These are phyloP conservation scores for Nyctanthes arbortristis DNA, from an alignment of 257 asterid genomes.

Conservation along the genomic window DNA sequence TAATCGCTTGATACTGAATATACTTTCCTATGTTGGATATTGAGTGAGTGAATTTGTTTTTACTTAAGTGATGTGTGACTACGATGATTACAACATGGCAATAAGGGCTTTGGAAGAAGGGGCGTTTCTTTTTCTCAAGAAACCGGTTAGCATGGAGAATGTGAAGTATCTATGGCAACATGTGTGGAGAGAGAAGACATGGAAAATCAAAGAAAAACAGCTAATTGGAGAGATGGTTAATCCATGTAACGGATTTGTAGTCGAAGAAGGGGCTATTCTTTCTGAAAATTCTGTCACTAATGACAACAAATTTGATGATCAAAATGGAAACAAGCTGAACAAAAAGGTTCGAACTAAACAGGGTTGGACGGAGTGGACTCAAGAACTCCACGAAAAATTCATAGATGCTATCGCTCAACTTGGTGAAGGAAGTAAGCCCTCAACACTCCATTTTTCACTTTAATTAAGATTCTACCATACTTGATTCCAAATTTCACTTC, in stretches of 20 bases:
- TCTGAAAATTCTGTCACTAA: background rate
- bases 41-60: background rate
- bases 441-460: background rate
- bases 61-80: background rate
- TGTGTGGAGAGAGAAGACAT: background rate
- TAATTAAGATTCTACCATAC: too few relatives aligned
- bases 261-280: background rate
- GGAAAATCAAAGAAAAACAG: background rate
- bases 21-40: too few relatives aligned
- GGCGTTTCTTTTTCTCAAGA: background rate
- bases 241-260: too few relatives aligned
- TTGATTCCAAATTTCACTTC: background rate
- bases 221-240: background rate
- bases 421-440: background rate
- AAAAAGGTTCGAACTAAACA: background rate
- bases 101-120: slow-evolving; percentile 1
- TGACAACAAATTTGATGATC: background rate
- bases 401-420: background rate
- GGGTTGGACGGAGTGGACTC: background rate
- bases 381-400: background rate
- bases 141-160: background rate
- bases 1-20: too few relatives aligned
- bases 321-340: background rate
- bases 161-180: background rate
- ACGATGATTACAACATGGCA: background rate